Base-by-base conservation (phyloP, 2,329 filamentous ascomycete species). In the Orbilia oligospora region DNA sequence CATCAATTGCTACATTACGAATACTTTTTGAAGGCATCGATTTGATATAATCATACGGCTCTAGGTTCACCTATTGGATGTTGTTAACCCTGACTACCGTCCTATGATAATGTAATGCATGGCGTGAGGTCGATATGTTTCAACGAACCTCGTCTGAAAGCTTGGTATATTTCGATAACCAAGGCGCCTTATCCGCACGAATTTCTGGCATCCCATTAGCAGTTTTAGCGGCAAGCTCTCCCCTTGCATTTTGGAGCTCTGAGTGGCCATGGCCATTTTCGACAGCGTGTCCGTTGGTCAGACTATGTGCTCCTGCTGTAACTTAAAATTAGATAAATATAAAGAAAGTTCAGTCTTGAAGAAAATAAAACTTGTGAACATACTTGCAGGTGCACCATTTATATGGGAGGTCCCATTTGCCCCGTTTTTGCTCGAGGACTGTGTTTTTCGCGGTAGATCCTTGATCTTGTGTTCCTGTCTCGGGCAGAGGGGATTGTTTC, bases 11-110 rank as follows among this genome's bases (percentile, higher is more conserved):
- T 5, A 56, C 9, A 10, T 67, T 55, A 5, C 70, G 48, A 10
- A 72, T 58, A 4, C 48, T 36, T 33, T 72, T 72, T 9, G 68
- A 71, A 20, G 68, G 68, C n/a, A 71, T 8, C 1, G 68, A 63
- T 27, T 24, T 20, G 14, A 71, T 38, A n/a, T 71, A 71, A 9
- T 56, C 24, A 16, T 36, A 46, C 4, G 66, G 71, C 33, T 75
- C 27, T n/a, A 68, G 18, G 3, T 10, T 22, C 9, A 75, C 27
- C 63, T 75, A 49, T 10, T 27, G 38, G n/a, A 55, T 8, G 22
- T 5, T 51, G 9, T 22, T n/a, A 2, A 9, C 36, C 2, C 10
- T 10, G 8, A 38, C 2, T 38, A 46, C 16, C n/a, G 18, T 2
- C 33, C n/a, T n/a, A n/a, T n/a, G n/a, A n/a, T n/a, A n/a, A n/a